Evolutionary conservation across 1,139 yeast genomes (phyloP), one percentile per base, ranked within the genome.

Genomic region (Wickerhamomyces sp.): DNA sequence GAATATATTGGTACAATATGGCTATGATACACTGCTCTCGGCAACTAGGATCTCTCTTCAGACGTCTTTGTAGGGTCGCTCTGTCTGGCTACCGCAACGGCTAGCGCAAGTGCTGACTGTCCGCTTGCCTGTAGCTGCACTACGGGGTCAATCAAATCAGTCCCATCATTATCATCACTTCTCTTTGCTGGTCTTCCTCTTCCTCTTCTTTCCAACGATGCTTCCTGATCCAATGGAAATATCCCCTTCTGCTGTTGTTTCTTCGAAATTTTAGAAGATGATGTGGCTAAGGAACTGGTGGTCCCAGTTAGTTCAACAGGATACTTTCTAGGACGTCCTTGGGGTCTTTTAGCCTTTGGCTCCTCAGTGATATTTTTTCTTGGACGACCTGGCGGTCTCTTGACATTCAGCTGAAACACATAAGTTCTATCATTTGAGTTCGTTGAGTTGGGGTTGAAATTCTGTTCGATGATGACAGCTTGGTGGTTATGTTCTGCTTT

Each of bases 351-450:
- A 33, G 55, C 45, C 47, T 57, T 53, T n/a, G 76, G 71, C 50
- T 72, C 72, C 48, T 72, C 78, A 11, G 72, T 62, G 0, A 79
- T 76, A 49, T 73, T 73, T 54, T 76, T 76, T 51, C 80, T 63
- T 6, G 81, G 81, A 53, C 81, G 63, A 13, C 81, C 81, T 7
- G 60, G 60, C 1, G 57, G 56, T 42, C 61, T 53, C 36, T 57
- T 58, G 15, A 55, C 43, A 18, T 52, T 49, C 39, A 46, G 35
- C 34, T 57, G 57, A 35, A 56, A 52, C 0, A 49, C 41, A 35
- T 53, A 56, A 38, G 48, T 50, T 31, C 40, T 39, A 29, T 55
- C 56, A 10, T 41, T 45, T 4, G 44, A 35, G 34, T 37, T 35
- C 9, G 31, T 33, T 15, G 45, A 27, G 7, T 39, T 39, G 7